Percentiles rank a stretch among this genome's conserved stretches.
Conservation (phyloP, 2,329 filamentous ascomycete species). For the Calonectria hongkongensis region DNA sequence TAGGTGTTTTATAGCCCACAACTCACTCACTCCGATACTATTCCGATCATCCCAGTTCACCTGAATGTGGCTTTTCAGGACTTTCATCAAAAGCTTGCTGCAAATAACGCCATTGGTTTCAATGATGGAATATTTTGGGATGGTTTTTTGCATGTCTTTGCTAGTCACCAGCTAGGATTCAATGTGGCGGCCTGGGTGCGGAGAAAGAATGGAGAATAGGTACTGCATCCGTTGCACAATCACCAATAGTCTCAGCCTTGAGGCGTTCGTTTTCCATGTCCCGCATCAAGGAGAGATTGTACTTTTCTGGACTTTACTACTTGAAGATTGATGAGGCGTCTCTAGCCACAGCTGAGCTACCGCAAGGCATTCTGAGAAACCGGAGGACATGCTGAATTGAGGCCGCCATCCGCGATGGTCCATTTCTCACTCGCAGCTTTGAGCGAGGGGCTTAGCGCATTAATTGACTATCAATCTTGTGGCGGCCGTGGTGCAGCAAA, state of each 20-base stretch:
- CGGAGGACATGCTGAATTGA: background rate
- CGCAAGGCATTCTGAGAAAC: background rate
- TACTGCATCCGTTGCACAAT: background rate
- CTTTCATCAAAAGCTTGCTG: background rate
- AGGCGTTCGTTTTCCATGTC: background rate
- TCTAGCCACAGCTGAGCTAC: background rate
- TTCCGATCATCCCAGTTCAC: background rate
- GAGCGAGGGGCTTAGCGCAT: background rate
- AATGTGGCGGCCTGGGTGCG: background rate
- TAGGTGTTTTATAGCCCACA: background rate
- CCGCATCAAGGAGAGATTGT: background rate
- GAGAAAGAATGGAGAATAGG: background rate
- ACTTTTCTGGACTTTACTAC: background rate
- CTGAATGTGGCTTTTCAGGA: background rate
- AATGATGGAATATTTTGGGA: background rate
- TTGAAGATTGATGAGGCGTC: no score
- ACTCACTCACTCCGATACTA: background rate
- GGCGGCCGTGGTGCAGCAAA: background rate
- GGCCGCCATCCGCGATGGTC: background rate
- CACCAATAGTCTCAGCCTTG: background rate
- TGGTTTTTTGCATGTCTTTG: background rate
- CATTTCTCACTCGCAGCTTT: background rate
- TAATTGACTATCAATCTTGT: background rate
- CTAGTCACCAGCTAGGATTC: background rate
- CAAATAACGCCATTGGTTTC: background rate